Evolutionary conservation across 768 basidiomycete genomes (phyloP), one percentile per base, ranked within the genome.

Genomic region (Pleurotus eryngii): DNA sequence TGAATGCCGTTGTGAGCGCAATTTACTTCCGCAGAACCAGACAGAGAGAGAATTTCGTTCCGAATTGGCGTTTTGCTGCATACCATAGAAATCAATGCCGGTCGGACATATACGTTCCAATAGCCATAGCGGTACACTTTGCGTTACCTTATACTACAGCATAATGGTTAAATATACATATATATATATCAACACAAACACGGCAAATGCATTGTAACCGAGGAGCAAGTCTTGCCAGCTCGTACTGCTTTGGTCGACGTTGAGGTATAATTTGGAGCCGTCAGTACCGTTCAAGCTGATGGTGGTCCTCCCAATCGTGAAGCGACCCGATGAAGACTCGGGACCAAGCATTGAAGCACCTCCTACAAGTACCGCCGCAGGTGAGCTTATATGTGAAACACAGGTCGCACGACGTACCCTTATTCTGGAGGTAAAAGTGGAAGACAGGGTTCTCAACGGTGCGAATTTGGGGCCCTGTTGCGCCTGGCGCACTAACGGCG

Each of bases 351-450:
- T 72, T 8, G 81, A 78, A 17, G 67, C 68, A 30, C 80, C 81
- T 43, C 68, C 81, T 83, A 58, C 20, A 59, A 37, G 12, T 51
- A 24, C 17, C 35, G 51, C 55, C 15, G 42, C 58, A 40, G 47
- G 17, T 38, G 14, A 38, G 24, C 17, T 2, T 38, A 46, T 37
- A 55, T 17, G 18, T 18, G 17, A 12, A 17, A 57, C 26, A 17
- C 38, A 47, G 22, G 30, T 1, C 11, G 9, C 30, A 35, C 15
- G 51, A 61, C 74, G 49, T 54, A 81, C 81, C 76, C 39, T 67
- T 64, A 59, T 73, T 74, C 61, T 83, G 83, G 18, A 84, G 72
- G 66, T 84, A 84, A 63, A 82, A 79, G 63, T 84, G 82, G 59
- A 70, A 83, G 5, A 81, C 80, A 3, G 83, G 82, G 46, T 74